A percentile compares a stretch with the other conserved stretches of the same genome.
These are phyloP conservation scores for Exophiala sideris DNA, from an alignment of 2,329 filamentous ascomycete species.

Conservation along the genomic window DNA sequence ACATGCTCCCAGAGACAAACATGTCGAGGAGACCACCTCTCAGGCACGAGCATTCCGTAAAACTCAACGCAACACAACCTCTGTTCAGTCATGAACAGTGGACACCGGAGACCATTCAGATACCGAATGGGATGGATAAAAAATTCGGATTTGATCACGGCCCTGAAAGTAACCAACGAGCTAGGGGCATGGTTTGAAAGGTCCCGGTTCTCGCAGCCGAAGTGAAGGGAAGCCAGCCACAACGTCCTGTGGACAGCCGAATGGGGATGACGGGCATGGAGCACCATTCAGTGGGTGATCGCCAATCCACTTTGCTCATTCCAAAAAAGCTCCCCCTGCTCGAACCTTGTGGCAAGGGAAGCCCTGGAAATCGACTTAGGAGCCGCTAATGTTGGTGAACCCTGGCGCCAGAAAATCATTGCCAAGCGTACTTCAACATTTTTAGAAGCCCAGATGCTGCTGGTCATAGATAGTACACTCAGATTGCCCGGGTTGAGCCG, in stretches of 20 bases:
- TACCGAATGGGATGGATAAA: not conserved
- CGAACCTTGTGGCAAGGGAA: not conserved
- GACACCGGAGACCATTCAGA: not conserved
- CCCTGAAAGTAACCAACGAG: conserved; percentile 13
- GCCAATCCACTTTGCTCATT: conserved; percentile 6
- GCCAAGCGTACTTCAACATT: no score
- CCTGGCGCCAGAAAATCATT: not conserved
- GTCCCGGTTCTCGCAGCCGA: conserved; percentile 26
- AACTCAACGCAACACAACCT: conserved; percentile 6
- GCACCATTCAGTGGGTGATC: conserved; percentile 2
- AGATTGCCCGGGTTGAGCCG: no score
- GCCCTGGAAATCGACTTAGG: conserved; percentile 3
- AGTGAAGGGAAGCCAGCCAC: conserved; percentile 25
- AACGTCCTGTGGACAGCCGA: conserved; percentile 21
- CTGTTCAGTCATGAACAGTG: not conserved
- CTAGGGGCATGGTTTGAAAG: conserved; percentile 3
- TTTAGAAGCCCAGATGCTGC: no score
- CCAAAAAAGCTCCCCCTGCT: conserved; percentile 20
- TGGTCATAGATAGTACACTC: no score
- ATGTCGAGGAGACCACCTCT: not conserved
- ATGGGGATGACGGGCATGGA: conserved; percentile 20
- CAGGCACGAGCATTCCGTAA: conserved; percentile 4
- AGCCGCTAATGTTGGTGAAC: not conserved
- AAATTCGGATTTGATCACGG: conserved; percentile 21
- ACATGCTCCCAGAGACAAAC: not conserved